Percentiles rank a stretch among this genome's conserved stretches.
Conservation (phyloP, 2,329 filamentous ascomycete genomes). For the Fusarium newnesense region DNA sequence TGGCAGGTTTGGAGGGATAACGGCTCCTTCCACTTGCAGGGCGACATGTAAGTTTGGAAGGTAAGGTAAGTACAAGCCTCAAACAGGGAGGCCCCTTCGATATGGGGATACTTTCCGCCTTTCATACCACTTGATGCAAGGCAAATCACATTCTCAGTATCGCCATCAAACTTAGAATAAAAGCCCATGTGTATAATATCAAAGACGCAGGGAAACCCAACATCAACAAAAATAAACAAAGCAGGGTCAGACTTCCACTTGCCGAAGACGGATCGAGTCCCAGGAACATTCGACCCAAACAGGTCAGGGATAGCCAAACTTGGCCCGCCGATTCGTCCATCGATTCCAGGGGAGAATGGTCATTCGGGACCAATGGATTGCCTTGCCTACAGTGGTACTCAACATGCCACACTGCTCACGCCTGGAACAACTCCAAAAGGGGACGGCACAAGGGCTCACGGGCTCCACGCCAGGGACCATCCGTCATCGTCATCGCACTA, state of each 20-base stretch:
- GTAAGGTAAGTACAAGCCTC: not conserved
- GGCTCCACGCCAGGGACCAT: conserved; percentile 31
- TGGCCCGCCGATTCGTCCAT: conserved; percentile 31
- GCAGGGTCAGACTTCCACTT: conserved; percentile 23
- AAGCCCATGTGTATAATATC: not conserved
- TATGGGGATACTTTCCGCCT: not conserved
- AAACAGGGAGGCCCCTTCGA: not conserved
- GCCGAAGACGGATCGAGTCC: conserved; percentile 32
- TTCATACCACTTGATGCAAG: not conserved
- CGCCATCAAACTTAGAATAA: not conserved
- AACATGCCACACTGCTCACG: conserved; percentile 17
- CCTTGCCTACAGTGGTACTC: conserved; percentile 12
- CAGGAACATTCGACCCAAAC: conserved; percentile 38
- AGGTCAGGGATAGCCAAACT: conserved; percentile 36
- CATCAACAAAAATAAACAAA: conserved; percentile 20
- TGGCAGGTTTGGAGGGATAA: conserved; percentile 1
- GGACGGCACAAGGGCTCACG: conserved; percentile 18
- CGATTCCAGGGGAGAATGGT: conserved; percentile 33
- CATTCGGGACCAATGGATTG: conserved; percentile 17
- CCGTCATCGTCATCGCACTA: conserved; percentile 33
- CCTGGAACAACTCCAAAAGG: conserved; percentile 19
- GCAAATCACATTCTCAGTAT: not conserved
- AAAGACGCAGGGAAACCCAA: not conserved
- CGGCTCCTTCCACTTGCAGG: conserved; percentile 10
- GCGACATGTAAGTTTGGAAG: not conserved